Evolutionary conservation across 306 rosid species (phyloP).

Genomic region (Dryas octopetala): DNA sequence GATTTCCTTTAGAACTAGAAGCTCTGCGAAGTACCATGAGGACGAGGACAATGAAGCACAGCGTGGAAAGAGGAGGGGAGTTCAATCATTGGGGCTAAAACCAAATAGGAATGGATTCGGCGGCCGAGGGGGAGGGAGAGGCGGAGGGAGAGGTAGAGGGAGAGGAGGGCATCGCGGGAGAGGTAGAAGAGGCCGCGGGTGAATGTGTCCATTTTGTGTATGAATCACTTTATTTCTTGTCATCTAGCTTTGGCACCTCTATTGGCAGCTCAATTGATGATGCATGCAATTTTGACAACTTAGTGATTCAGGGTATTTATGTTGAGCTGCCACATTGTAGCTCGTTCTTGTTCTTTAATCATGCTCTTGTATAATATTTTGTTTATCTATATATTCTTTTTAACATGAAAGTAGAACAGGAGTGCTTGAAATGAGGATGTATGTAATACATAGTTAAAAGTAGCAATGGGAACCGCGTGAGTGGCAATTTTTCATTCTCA

Average conservation of each 20-base stretch:
- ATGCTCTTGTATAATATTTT: no score
- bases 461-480: no score
- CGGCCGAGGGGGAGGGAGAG: constrained; percentile 41
- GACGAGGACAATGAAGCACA: constrained; percentile 47
- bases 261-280: no score
- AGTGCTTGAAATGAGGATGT: no score
- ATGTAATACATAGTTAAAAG: no score
- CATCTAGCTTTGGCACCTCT: background rate
- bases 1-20: constrained; percentile 74
- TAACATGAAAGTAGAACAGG: no score
- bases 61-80: constrained; percentile 60
- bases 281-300: no score
- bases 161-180: constrained; percentile 44
- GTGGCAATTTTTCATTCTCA: no score
- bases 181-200: constrained; percentile 38
- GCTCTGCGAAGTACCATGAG: constrained; percentile 63
- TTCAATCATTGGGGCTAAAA: constrained; percentile 63
- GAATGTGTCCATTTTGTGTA: background rate
- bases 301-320: no score
- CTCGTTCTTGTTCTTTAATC: no score
- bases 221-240: background rate
- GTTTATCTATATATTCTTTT: no score
- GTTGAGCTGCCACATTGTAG: no score
- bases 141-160: constrained; percentile 26
- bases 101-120: constrained; percentile 33